A percentile compares a stretch with the other conserved stretches of the same genome.
Evolutionary conservation across 23 red algal species (phyloP).

Genomic region (Agarophyton chilense): DNA sequence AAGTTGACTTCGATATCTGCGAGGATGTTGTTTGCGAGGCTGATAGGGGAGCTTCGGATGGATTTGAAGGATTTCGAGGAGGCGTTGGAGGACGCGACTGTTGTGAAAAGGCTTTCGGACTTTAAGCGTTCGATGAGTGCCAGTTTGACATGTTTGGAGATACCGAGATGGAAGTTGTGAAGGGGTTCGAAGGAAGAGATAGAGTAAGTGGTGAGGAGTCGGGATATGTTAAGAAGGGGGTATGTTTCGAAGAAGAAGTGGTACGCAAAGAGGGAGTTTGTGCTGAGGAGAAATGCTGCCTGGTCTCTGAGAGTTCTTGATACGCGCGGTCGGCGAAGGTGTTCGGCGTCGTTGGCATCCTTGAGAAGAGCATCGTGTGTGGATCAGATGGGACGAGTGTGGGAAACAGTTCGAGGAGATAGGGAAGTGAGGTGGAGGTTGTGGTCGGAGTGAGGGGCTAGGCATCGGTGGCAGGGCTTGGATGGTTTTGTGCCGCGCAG

Average conservation of each 20-base stretch:
- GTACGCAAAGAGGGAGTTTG: too few species aligned
- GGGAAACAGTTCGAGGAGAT: too few species aligned
- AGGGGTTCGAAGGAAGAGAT: slow-evolving; percentile 26
- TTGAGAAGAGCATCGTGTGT: background rate
- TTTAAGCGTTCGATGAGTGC: background rate
- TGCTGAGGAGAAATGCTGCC: too few species aligned
- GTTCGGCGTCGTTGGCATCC: too few species aligned
- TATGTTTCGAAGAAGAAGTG: too few species aligned
- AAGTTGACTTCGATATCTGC: background rate
- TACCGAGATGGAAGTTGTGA: slow-evolving; percentile 6
- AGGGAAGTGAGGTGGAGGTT: background rate
- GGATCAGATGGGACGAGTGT: background rate
- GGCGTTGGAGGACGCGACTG: too few species aligned
- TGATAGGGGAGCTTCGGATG: background rate
- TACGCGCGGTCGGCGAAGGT: too few species aligned
- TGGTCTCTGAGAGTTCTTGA: too few species aligned
- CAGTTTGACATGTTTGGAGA: slow-evolving; percentile 21
- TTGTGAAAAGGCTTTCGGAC: background rate
- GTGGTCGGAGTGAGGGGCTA: background rate
- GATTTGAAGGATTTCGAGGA: background rate
- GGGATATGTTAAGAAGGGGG: background rate
- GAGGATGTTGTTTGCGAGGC: too few species aligned
- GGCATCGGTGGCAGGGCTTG: background rate
- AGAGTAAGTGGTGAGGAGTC: slow-evolving; percentile 10
- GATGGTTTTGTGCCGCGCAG: background rate